A percentile compares a stretch with the other conserved stretches of the same genome.
phyloP scores from a whole-genome alignment of 176 grass and related monocot genomes.

The Coix lacrymajobi region DNA sequence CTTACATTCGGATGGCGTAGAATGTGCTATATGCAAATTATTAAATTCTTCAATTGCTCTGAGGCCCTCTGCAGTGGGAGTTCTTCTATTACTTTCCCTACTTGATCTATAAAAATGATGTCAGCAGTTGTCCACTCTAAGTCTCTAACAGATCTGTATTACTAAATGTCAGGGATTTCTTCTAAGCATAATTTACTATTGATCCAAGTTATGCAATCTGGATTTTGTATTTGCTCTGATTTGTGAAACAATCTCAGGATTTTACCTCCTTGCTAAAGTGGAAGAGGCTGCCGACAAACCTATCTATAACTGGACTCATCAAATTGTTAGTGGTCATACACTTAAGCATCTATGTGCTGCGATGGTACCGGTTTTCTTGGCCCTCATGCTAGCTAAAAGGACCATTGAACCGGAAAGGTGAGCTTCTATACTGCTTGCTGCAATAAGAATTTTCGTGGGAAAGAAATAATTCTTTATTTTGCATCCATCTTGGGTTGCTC shows the following conservation, averaged over 20 bases:
- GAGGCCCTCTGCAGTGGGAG: too few species aligned
- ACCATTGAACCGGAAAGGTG: slow-evolving; percentile 75
- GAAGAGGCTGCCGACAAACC: slow-evolving; percentile 78
- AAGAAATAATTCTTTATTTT: neutral
- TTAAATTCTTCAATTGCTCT: too few species aligned
- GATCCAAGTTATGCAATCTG: neutral
- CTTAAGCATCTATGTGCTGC: slow-evolving; percentile 90
- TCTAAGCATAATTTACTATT: neutral
- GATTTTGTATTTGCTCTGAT: neutral
- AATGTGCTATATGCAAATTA: too few species aligned
- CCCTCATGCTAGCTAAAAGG: slow-evolving; percentile 89
- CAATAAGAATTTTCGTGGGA: neutral
- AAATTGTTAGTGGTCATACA: slow-evolving; percentile 73
- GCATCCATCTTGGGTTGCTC: neutral
- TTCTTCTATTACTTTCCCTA: too few species aligned
- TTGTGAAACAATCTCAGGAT: slow-evolving; percentile 46
- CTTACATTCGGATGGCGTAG: too few species aligned
- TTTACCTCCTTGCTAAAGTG: slow-evolving; percentile 92
- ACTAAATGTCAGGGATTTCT: neutral
- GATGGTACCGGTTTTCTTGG: slow-evolving; percentile 90
- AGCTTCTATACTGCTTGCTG: neutral
- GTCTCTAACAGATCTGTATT: neutral
- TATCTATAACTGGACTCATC: slow-evolving; percentile 70
- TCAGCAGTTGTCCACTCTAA: neutral
- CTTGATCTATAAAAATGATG: too few species aligned